Percentiles rank a stretch among this genome's conserved stretches.
phyloP scores from a whole-genome alignment of 164 flowering plant genomes.

The Buxus sempervirens region DNA sequence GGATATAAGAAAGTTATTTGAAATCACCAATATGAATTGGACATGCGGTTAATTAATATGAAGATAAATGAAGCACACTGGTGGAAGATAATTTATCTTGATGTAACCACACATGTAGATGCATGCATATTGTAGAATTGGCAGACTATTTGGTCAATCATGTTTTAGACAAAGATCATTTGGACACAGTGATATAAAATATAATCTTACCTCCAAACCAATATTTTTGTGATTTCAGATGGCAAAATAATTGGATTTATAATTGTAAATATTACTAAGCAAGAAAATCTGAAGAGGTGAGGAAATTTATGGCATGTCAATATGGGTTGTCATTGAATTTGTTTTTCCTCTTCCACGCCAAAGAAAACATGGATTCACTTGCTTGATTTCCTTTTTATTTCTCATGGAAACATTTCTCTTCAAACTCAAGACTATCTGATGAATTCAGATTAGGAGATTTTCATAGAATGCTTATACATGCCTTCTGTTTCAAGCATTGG shows the following conservation, averaged over 20 bases:
- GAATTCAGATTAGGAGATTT: not conserved
- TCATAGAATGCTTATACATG: not conserved
- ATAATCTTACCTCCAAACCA: no score
- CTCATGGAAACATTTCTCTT: not conserved
- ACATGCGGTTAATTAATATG: no score
- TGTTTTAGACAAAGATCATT: no score
- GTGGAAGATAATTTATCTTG: no score
- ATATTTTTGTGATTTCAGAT: not conserved
- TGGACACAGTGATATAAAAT: no score
- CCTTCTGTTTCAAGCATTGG: not conserved
- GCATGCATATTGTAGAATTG: no score
- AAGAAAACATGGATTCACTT: not conserved
- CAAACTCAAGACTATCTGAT: no score
- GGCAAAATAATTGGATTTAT: not conserved
- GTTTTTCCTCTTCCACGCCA: not conserved
- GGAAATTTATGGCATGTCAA: not conserved
- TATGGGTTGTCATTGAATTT: not conserved
- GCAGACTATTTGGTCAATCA: no score
- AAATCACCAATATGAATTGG: no score
- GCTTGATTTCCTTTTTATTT: not conserved
- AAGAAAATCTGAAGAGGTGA: not conserved
- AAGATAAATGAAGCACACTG: no score
- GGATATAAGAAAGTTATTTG: no score
- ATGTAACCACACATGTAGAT: no score
- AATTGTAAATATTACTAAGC: not conserved